phyloP scores from a whole-genome alignment of 352 stramenopile species.

The Pythium periplocum region DNA sequence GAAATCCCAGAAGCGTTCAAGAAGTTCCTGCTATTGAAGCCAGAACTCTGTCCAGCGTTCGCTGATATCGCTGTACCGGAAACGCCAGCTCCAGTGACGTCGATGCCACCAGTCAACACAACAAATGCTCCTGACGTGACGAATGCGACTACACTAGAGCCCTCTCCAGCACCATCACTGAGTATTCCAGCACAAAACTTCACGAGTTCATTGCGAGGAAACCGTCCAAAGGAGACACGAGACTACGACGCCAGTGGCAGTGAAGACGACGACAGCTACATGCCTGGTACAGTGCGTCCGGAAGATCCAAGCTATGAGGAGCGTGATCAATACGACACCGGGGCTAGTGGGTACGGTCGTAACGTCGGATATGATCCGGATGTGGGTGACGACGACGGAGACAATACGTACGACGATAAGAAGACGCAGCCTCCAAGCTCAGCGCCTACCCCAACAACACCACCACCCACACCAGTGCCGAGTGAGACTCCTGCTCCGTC shows the following conservation, averaged over 20 bases:
- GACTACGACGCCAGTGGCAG: not conserved
- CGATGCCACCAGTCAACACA: not conserved
- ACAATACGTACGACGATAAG: not conserved
- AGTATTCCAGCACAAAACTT: not conserved
- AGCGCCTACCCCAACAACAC: too few relatives aligned
- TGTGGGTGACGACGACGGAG: slow-evolving; percentile 1
- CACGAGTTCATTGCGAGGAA: not conserved
- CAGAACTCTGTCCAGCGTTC: slow-evolving; percentile 7
- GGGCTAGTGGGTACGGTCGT: not conserved
- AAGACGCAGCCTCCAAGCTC: not conserved
- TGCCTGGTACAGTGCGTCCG: slow-evolving; percentile 2
- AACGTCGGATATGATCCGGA: slow-evolving; percentile 2
- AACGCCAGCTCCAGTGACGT: not conserved
- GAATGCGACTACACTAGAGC: not conserved
- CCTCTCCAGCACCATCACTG: not conserved
- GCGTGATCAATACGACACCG: not conserved
- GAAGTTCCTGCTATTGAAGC: slow-evolving; percentile 8
- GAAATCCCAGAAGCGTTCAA: slow-evolving; percentile 11
- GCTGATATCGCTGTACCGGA: not conserved
- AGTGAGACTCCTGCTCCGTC: not conserved
- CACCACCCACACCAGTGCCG: not conserved
- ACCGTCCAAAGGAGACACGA: not conserved
- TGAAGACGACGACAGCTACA: not conserved
- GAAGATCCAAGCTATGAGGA: not conserved
- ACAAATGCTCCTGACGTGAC: not conserved